Base-by-base conservation (phyloP, 345 rosid genomes). In the Hibiscus tridactylites region DNA sequence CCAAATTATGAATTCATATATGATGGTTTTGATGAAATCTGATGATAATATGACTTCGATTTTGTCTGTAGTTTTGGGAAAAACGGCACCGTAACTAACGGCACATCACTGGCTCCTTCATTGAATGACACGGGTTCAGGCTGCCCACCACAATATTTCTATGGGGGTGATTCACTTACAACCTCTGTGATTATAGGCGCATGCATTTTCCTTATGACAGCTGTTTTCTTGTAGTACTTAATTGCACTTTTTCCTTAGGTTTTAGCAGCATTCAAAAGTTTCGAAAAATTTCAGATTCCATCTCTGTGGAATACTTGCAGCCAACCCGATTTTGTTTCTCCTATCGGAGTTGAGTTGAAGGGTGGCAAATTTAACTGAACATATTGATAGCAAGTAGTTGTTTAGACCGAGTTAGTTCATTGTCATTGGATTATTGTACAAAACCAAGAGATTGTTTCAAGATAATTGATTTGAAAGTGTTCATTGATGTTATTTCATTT, bases 51-150 rank as follows among this genome's bases (percentile, higher is more conserved):
- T 54, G 1, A 2, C 68, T 60, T 72, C 66, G 49, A 39, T 59
- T 79, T 72, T 17, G 4, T 49, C 0, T 86, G 84, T 72, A 92
- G 99, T 74, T 74, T 73, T 17, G 87, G 92, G 72, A 83, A 88
- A 85, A 92, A 90, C 65, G 81, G 83, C 76, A 90, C 97, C 65
- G 67, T 80, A 16, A 81, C 81, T 50, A 92, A 92, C 44, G 77
- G 79, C 68, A 85, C 89, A 21, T 80, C 88, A 3, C 75, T 87
- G 50, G 97, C 92, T 8, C 97, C 99, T 31, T 94, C 97, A 0
- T 79, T 96, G n/a, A 89, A 92, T 77, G 81, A 96, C 2, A 80
- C 97, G 8, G 81, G 73, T 61, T 88, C 96, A 3, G 90, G 88
- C 49, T 79, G 85, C 75, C 37, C 74, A 61, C 54, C 83, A 17